Evolutionary conservation across 108 stramenopile species (phyloP).

Genomic region (Pseudonitzschia multistriata): DNA sequence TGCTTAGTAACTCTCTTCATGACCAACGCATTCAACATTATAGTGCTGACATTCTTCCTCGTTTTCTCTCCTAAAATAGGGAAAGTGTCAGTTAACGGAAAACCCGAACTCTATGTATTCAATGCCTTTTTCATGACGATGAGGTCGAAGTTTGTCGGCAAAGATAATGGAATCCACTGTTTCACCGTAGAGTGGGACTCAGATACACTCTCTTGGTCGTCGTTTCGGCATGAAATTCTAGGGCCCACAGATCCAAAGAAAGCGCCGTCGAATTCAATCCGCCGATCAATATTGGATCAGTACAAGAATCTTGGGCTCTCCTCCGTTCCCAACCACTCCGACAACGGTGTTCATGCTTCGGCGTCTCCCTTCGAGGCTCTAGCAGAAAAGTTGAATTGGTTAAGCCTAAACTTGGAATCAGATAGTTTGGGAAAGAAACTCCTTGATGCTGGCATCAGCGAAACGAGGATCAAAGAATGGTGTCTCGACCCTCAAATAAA

Average conservation of each 20-base stretch:
- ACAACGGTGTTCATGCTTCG: slow-evolving; percentile 92
- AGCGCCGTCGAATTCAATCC: slow-evolving; percentile 74
- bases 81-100: slow-evolving; percentile 35
- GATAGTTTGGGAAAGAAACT: slow-evolving; percentile 80
- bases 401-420: slow-evolving; percentile 53
- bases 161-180: slow-evolving; percentile 76
- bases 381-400: slow-evolving; percentile 88
- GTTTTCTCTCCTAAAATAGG: background rate
- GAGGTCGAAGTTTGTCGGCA: slow-evolving; percentile 81
- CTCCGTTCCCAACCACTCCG: slow-evolving; percentile 75
- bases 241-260: slow-evolving; percentile 88
- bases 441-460: slow-evolving; percentile 63
- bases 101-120: slow-evolving; percentile 79
- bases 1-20: background rate
- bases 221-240: slow-evolving; percentile 79
- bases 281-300: slow-evolving; percentile 66
- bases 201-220: slow-evolving; percentile 68
- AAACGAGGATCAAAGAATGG: slow-evolving; percentile 71
- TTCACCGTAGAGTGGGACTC: slow-evolving; percentile 89
- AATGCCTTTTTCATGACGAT: slow-evolving; percentile 93
- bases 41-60: background rate
- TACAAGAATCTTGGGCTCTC: slow-evolving; percentile 73
- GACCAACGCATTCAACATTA: background rate
- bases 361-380: slow-evolving; percentile 93
- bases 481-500: slow-evolving; percentile 80